A percentile compares a stretch with the other conserved stretches of the same genome.
Evolutionary conservation across 176 grass and related monocot species (phyloP).

Genomic region (Aegilops umbellulata): DNA sequence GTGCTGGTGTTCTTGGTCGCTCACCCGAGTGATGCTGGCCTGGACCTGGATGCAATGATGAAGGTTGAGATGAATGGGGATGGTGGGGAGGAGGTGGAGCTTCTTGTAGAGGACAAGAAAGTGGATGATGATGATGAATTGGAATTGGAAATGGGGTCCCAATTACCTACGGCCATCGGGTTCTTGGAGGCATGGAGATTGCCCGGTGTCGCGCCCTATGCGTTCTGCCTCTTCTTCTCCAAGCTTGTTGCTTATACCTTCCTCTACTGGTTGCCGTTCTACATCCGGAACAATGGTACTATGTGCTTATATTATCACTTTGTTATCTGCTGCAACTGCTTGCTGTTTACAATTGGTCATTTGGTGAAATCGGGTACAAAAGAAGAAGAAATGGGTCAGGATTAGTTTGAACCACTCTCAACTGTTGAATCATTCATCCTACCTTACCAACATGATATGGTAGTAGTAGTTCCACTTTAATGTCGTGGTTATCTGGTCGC

Average conservation of each 20-base stretch:
- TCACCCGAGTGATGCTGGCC: slow-evolving; percentile 60
- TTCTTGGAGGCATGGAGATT: slow-evolving; percentile 96
- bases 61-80: slow-evolving; percentile 82
- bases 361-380: no score
- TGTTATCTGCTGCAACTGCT: background rate
- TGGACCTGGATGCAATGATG: slow-evolving; percentile 33
- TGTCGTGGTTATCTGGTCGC: background rate
- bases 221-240: slow-evolving; percentile 97
- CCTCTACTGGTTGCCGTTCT: slow-evolving; percentile 96
- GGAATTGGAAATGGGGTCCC: slow-evolving; percentile 24
- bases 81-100: slow-evolving; percentile 49
- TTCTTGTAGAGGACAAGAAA: slow-evolving; percentile 58
- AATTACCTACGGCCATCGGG: slow-evolving; percentile 58
- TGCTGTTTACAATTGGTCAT: background rate
- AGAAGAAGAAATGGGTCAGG: no score
- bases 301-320: background rate
- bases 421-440: background rate
- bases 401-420: background rate
- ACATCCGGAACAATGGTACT: slow-evolving; percentile 79
- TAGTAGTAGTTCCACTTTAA: background rate
- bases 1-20: slow-evolving; percentile 59
- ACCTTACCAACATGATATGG: background rate
- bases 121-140: slow-evolving; percentile 32
- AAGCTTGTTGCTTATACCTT: slow-evolving; percentile 96
- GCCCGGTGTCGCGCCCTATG: slow-evolving; percentile 63